phyloP scores from a whole-genome alignment of 306 rosid genomes.

The Dryas drummondii region DNA sequence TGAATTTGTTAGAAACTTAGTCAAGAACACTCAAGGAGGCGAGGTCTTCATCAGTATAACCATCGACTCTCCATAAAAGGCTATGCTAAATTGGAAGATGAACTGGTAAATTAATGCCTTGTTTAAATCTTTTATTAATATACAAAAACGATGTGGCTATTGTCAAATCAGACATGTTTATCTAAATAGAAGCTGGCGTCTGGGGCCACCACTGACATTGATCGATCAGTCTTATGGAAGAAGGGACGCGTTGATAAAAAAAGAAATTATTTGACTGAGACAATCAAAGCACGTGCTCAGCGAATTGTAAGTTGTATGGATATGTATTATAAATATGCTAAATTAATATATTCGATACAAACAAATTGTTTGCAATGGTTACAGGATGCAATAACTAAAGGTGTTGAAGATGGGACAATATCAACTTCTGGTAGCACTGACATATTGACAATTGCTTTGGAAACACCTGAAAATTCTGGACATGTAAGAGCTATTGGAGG shows the following conservation, averaged over 20 bases:
- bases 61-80: not conserved
- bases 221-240: not conserved
- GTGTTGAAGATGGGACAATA: not conserved
- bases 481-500: not conserved
- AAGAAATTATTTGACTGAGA: not conserved
- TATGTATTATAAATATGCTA: not conserved
- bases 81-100: constrained; percentile 1
- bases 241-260: not conserved
- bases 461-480: not conserved
- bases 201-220: not conserved
- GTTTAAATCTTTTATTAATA: not conserved
- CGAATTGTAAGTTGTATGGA: not conserved
- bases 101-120: not conserved
- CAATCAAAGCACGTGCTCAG: not conserved
- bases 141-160: too few relatives aligned
- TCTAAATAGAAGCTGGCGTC: not conserved
- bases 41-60: not conserved
- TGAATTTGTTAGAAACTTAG: not conserved
- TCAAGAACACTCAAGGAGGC: not conserved
- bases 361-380: not conserved
- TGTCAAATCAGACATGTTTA: not conserved
- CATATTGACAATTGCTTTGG: constrained; percentile 3
- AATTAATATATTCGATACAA: too few relatives aligned
- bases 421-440: not conserved
- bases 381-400: not conserved